Conservation (phyloP, 345 rosid genomes). For the Microthlaspi erraticum region DNA sequence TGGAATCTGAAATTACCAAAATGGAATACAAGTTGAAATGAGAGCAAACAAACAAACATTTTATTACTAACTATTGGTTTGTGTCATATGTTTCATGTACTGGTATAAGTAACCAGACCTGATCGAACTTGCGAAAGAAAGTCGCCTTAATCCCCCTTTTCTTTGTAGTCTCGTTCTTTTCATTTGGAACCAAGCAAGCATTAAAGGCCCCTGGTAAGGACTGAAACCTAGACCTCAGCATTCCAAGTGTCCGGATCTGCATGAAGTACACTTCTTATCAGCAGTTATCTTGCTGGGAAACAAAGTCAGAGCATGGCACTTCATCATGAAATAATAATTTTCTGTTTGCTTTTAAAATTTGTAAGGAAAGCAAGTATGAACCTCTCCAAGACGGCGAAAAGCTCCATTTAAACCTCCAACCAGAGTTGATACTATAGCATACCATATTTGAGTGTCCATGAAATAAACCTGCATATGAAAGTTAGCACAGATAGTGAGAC, state of each 20-base stretch:
- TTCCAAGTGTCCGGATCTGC: conserved; percentile 60
- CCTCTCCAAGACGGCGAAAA: conserved; percentile 91
- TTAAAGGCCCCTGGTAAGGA: conserved; percentile 62
- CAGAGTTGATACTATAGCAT: conserved; percentile 78
- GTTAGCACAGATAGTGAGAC: conserved; percentile 16
- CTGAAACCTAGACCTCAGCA: conserved; percentile 63
- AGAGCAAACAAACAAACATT: conserved; percentile 34
- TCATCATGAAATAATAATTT: conserved; percentile 51
- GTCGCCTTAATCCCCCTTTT: conserved; percentile 54
- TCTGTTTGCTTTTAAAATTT: neutral
- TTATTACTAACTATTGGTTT: conserved; percentile 43
- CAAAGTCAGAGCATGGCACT: conserved; percentile 5
- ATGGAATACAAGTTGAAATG: conserved; percentile 50
- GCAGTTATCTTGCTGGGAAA: conserved; percentile 15
- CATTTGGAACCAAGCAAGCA: conserved; percentile 54
- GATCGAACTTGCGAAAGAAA: conserved; percentile 47
- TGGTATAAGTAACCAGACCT: conserved; percentile 40
- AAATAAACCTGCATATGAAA: conserved; percentile 58
- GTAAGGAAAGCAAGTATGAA: conserved; percentile 64
- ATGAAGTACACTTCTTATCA: conserved; percentile 28
- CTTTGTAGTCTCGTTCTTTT: conserved; percentile 47
- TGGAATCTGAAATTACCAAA: conserved; percentile 36
- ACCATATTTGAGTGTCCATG: conserved; percentile 96
- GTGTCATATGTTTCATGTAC: conserved; percentile 31
- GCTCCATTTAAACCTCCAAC: conserved; percentile 84